Evolutionary conservation across 192 early-diverging fungal species (phyloP).

Genomic region (Tieghemiomyces parasiticus): DNA sequence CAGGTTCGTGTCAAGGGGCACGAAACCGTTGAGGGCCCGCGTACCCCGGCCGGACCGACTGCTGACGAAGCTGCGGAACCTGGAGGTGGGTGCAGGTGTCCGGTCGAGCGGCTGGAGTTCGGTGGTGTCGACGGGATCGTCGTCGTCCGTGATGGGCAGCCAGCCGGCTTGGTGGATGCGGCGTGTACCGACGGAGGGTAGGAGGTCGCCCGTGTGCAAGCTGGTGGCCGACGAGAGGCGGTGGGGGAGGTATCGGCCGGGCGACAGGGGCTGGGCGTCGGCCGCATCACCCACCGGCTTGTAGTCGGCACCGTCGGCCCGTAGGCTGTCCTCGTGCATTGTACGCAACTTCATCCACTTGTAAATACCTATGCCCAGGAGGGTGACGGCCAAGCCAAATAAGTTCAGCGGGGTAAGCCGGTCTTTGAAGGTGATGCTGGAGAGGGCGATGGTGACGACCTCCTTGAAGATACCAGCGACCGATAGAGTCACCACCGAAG

Average conservation of each 20-base stretch:
- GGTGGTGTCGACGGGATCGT: too few relatives aligned
- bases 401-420: conserved; percentile 56
- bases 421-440: conserved; percentile 68
- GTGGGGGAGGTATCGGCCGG: neutral
- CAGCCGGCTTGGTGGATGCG: neutral
- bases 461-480: conserved; percentile 82
- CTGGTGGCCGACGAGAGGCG: neutral
- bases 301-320: neutral
- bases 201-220: neutral
- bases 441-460: conserved; percentile 62
- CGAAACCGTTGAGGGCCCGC: too few relatives aligned
- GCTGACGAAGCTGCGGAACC: too few relatives aligned
- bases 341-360: conserved; percentile 49
- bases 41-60: too few relatives aligned
- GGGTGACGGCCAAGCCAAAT: conserved; percentile 56
- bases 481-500: conserved; percentile 77
- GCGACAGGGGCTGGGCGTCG: neutral
- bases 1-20: too few relatives aligned
- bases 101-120: too few relatives aligned
- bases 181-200: neutral
- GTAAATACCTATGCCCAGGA: conserved; percentile 69
- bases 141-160: neutral
- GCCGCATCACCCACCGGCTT: neutral
- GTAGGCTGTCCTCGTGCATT: conserved; percentile 15
- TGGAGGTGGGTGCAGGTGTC: too few relatives aligned